These are phyloP conservation scores for Neltuma alba DNA, from an alignment of 306 rosid species.

Conservation along the genomic window DNA sequence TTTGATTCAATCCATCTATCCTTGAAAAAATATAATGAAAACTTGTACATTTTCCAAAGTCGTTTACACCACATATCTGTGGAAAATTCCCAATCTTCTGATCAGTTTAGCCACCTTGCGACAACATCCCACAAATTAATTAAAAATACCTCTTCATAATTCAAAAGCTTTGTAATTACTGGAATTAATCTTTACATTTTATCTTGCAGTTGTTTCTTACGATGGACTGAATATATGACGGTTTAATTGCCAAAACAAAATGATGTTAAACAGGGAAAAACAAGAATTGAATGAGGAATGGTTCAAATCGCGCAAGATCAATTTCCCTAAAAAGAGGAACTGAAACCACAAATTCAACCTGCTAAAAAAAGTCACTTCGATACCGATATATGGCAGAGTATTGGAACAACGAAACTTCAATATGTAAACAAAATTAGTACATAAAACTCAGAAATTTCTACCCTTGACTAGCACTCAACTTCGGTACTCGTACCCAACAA, in stretches of 20 bases:
- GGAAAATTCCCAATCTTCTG: neutral
- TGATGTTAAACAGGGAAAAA: neutral
- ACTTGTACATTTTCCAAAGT: too few species aligned
- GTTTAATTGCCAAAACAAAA: neutral
- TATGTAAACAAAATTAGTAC: constrained; percentile 18
- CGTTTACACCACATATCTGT: neutral
- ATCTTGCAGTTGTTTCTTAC: neutral
- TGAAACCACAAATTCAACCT: neutral
- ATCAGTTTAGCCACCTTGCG: neutral
- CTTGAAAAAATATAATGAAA: too few species aligned
- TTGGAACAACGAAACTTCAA: neutral
- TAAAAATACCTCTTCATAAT: neutral
- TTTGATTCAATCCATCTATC: too few species aligned
- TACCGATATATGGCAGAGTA: neutral
- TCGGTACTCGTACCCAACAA: neutral
- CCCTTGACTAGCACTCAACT: neutral
- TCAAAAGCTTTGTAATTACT: neutral
- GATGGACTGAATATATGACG: neutral
- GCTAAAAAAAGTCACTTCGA: neutral
- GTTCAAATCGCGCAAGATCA: neutral
- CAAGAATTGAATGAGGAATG: neutral
- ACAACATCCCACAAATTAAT: neutral
- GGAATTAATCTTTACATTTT: neutral
- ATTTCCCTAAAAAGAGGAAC: neutral
- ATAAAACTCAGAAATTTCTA: neutral